Conservation (phyloP, 768 basidiomycete genomes). For the Trametopsis cervina region DNA sequence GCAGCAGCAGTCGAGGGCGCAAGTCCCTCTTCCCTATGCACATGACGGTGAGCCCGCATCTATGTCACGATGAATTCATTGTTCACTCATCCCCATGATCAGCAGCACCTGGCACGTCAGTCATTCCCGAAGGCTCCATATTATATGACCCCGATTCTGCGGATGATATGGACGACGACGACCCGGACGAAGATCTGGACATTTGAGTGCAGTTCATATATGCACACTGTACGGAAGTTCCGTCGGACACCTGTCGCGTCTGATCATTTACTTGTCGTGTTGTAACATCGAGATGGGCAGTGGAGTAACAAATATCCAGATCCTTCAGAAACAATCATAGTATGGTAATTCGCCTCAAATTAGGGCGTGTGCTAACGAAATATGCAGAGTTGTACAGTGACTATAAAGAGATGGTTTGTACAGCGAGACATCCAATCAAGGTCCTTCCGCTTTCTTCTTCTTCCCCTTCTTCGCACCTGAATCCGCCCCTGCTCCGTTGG, state of each 20-base stretch:
- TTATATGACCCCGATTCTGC: conserved; percentile 90
- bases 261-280: no score
- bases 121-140: conserved; percentile 40
- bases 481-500: conserved; percentile 19
- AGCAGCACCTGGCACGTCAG: conserved; percentile 30
- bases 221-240: neutral
- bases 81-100: neutral
- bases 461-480: conserved; percentile 34
- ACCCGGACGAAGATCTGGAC: conserved; percentile 67
- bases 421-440: neutral
- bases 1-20: conserved; percentile 72
- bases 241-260: no score
- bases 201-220: neutral
- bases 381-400: neutral
- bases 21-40: conserved; percentile 85
- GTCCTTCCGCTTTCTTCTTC: conserved; percentile 48
- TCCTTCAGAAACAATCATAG: no score
- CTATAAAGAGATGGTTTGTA: neutral
- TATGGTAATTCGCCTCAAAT: neutral
- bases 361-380: neutral
- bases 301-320: no score
- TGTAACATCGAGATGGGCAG: no score
- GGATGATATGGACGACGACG: conserved; percentile 92
- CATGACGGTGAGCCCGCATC: conserved; percentile 54
- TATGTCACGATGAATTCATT: neutral